Evolutionary conservation across 306 rosid species (phyloP).

Genomic region (Vigna unguiculata): DNA sequence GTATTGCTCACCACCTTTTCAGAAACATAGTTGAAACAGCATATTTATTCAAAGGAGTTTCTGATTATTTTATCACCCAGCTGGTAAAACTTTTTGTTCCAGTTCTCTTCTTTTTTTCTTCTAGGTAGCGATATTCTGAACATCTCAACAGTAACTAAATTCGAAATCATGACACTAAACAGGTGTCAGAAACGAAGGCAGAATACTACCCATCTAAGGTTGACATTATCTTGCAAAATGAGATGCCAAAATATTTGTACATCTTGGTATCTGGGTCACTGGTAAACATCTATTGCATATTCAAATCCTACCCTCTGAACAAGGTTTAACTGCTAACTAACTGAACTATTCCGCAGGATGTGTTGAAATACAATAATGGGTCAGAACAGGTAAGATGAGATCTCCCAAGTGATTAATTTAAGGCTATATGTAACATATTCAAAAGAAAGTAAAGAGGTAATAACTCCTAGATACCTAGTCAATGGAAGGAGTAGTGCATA

Average conservation of each 20-base stretch:
- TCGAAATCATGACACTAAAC: constrained; percentile 38
- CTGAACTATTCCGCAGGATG: constrained; percentile 68
- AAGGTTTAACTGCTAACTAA: constrained; percentile 14
- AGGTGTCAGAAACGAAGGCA: constrained; percentile 86
- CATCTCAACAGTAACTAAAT: constrained; percentile 36
- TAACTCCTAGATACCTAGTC: constrained; percentile 24
- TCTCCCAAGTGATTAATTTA: constrained; percentile 22
- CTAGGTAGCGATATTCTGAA: constrained; percentile 19
- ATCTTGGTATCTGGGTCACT: constrained; percentile 78
- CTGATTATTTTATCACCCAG: constrained; percentile 70
- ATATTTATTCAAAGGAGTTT: constrained; percentile 76
- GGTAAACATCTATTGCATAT: constrained; percentile 56
- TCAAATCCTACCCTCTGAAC: constrained; percentile 32
- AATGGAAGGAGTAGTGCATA: not conserved
- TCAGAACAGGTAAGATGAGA: constrained; percentile 72
- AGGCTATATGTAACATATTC: constrained; percentile 24
- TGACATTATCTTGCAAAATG: constrained; percentile 82
- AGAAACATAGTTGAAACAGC: constrained; percentile 60
- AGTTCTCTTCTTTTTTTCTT: not conserved
- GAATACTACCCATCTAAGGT: constrained; percentile 90
- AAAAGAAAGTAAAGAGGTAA: constrained; percentile 35
- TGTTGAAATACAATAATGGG: constrained; percentile 71
- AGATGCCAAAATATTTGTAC: constrained; percentile 82
- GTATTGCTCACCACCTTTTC: constrained; percentile 83
- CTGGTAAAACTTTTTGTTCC: constrained; percentile 54